phyloP scores from a whole-genome alignment of 345 rosid species.

The Populus euphratica region DNA sequence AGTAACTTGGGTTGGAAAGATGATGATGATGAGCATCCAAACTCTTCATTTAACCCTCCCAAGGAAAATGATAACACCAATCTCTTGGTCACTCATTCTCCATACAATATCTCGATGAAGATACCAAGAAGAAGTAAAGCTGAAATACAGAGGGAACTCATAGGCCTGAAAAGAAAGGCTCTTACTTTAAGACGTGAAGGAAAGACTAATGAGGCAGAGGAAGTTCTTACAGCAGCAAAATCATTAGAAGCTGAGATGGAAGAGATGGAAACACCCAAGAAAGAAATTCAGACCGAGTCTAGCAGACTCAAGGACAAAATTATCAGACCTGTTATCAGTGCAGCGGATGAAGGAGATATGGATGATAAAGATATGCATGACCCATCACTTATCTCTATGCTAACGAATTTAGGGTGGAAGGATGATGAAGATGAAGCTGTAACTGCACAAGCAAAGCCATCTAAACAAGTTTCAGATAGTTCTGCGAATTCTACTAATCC shows the following conservation, averaged over 20 bases:
- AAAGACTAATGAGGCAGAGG: conserved; percentile 71
- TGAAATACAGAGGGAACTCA: conserved; percentile 80
- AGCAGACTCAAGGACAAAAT: conserved; percentile 17
- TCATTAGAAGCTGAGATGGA: conserved; percentile 53
- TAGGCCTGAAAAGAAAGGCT: conserved; percentile 79
- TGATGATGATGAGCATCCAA: conserved; percentile 33
- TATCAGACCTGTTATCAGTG: conserved; percentile 17
- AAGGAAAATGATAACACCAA: conserved; percentile 18
- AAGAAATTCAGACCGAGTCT: conserved; percentile 24
- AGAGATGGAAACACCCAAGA: conserved; percentile 55
- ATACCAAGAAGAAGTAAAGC: conserved; percentile 55
- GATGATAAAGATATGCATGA: conserved; percentile 52
- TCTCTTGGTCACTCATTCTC: conserved; percentile 22
- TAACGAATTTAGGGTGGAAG: conserved; percentile 59
- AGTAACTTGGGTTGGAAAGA: conserved; percentile 68
- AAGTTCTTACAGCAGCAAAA: conserved; percentile 53
- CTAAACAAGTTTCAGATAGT: conserved; percentile 26
- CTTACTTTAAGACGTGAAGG: conserved; percentile 73
- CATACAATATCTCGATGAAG: conserved; percentile 17
- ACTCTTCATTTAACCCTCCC: conserved; percentile 20
- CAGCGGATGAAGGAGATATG: conserved; percentile 36
- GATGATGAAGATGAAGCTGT: conserved; percentile 38
- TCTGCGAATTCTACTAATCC: conserved; percentile 24
- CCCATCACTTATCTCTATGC: conserved; percentile 43
- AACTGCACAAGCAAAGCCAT: conserved; percentile 16